Evolutionary conservation across 345 rosid genomes (phyloP).

Genomic region (Triadica sebifera): DNA sequence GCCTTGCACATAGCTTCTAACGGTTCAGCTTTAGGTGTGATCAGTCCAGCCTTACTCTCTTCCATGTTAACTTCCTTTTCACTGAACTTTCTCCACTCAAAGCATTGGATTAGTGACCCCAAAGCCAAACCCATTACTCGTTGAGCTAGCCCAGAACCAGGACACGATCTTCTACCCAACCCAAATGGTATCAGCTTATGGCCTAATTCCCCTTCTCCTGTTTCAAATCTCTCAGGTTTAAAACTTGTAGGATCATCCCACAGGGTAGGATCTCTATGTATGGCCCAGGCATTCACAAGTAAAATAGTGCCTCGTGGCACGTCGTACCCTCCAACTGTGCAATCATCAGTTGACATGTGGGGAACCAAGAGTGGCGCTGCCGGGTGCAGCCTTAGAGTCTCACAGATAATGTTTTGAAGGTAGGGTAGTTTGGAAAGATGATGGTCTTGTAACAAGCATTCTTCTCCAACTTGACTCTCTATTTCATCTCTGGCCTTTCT

Average conservation of each 20-base stretch:
- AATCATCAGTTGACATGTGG: constrained; percentile 43
- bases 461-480: constrained; percentile 35
- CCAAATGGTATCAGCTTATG: constrained; percentile 17
- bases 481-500: constrained; percentile 37
- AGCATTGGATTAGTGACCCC: constrained; percentile 5
- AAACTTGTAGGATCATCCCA: constrained; percentile 21
- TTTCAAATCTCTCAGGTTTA: constrained; percentile 17
- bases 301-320: constrained; percentile 47
- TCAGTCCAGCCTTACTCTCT: constrained; percentile 9
- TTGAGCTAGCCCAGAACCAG: constrained; percentile 14
- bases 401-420: constrained; percentile 41
- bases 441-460: constrained; percentile 37
- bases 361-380: constrained; percentile 47
- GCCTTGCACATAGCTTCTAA: constrained; percentile 13
- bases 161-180: constrained; percentile 12
- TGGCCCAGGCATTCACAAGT: constrained; percentile 50
- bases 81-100: constrained; percentile 14
- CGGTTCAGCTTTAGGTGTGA: constrained; percentile 5
- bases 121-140: constrained; percentile 4
- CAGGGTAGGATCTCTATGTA: constrained; percentile 38
- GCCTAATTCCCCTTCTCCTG: background rate
- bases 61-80: constrained; percentile 1
- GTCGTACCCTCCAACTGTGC: constrained; percentile 40
- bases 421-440: constrained; percentile 35
- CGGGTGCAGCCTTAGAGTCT: constrained; percentile 43